These are phyloP conservation scores for Byssothecium circinans DNA, from an alignment of 2,329 filamentous ascomycete species.

Conservation along the genomic window DNA sequence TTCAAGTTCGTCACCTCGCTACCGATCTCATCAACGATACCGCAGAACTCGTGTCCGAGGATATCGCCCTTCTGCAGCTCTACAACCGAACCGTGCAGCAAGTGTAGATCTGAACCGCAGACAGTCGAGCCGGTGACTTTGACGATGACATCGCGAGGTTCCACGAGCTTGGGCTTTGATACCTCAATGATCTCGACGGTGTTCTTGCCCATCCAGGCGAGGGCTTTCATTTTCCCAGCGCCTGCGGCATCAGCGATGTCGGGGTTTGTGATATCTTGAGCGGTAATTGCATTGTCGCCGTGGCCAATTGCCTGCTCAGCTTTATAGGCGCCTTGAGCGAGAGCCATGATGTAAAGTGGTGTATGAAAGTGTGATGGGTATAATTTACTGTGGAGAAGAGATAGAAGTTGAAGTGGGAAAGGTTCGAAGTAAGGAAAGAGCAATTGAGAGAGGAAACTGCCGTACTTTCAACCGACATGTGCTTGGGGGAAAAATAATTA, in stretches of 20 bases:
- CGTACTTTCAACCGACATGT: conserved; percentile 11
- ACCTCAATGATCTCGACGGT: conserved; percentile 70
- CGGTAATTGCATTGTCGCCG: conserved; percentile 62
- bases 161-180: conserved; percentile 71
- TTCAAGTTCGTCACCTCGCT: conserved; percentile 47
- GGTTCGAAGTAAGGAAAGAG: conserved; percentile 3
- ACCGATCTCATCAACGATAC: conserved; percentile 52
- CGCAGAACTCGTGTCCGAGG: conserved; percentile 57
- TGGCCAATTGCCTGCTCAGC: conserved; percentile 71
- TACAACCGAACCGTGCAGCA: conserved; percentile 54
- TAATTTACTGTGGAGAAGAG: background rate
- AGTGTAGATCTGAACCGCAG: conserved; percentile 63
- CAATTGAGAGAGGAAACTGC: conserved; percentile 4
- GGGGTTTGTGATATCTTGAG: conserved; percentile 72
- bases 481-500: conserved; percentile 16
- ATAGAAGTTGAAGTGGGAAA: background rate
- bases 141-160: conserved; percentile 75
- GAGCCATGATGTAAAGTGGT: conserved; percentile 27
- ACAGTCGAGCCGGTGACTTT: conserved; percentile 71
- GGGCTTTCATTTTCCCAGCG: conserved; percentile 72
- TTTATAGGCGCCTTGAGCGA: conserved; percentile 61
- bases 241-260: conserved; percentile 47
- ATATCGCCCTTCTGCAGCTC: conserved; percentile 56
- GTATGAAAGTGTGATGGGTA: background rate
- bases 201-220: conserved; percentile 83